A percentile compares a stretch with the other conserved stretches of the same genome.
These are phyloP conservation scores for Acanthamoeba sp. DNA, from an alignment of 208 protist genomes.

Conservation along the genomic window DNA sequence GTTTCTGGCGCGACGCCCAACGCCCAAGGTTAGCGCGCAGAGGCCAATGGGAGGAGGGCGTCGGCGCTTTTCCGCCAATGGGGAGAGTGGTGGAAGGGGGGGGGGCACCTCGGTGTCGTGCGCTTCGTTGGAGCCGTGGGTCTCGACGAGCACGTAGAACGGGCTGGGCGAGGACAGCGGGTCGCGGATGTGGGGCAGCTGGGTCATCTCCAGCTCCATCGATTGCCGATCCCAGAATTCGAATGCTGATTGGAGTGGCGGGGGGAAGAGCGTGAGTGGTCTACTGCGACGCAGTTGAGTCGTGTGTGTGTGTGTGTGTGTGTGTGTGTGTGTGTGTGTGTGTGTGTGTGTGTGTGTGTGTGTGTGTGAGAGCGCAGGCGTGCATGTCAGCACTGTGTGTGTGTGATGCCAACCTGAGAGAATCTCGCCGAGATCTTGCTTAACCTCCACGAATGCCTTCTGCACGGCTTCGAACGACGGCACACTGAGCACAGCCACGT, in stretches of 20 bases:
- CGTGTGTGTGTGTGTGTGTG: too few relatives aligned
- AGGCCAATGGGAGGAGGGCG: constrained; percentile 85
- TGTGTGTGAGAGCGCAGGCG: too few relatives aligned
- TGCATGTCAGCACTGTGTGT: constrained; percentile 15
- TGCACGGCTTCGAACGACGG: constrained; percentile 90
- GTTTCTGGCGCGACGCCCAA: too few relatives aligned
- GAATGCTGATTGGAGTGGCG: constrained; percentile 86
- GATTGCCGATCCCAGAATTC: constrained; percentile 95
- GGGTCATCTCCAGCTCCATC: constrained; percentile 88
- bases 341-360: too few relatives aligned
- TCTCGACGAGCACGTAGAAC: constrained; percentile 96
- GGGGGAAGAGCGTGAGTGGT: constrained; percentile 13
- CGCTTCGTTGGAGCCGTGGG: constrained; percentile 92
- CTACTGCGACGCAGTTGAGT: constrained; percentile 18
- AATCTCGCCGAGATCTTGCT: constrained; percentile 93
- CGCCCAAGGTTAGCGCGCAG: constrained; percentile 82
- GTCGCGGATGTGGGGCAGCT: constrained; percentile 85
- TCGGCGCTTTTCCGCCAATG: not conserved
- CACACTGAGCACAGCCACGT: constrained; percentile 93
- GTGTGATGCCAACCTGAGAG: constrained; percentile 86
- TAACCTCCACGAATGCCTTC: constrained; percentile 90
- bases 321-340: too few relatives aligned
- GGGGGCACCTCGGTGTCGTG: constrained; percentile 93
- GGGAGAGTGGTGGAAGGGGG: not conserved
- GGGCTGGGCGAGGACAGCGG: constrained; percentile 86